phyloP scores from a whole-genome alignment of 1,284 basidiomycete genomes.

The Pholiota adiposa region DNA sequence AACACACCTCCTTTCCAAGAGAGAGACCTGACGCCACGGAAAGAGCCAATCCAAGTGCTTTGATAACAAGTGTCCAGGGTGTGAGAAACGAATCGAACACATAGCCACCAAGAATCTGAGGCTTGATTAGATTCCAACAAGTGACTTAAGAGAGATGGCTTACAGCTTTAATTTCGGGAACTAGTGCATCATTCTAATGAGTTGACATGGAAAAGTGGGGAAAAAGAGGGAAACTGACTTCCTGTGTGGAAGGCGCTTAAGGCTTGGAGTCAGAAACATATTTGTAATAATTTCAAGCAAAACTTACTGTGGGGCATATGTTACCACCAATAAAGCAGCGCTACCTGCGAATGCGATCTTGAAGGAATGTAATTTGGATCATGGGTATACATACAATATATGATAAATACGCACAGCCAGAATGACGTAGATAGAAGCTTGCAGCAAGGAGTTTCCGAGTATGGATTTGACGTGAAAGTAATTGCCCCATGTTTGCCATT shows the following conservation, averaged over 20 bases:
- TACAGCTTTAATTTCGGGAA: slow-evolving; percentile 80
- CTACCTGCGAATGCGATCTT: slow-evolving; percentile 67
- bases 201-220: slow-evolving; percentile 10
- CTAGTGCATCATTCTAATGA: slow-evolving; percentile 36
- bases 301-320: slow-evolving; percentile 72
- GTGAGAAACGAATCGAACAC: slow-evolving; percentile 72
- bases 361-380: neutral
- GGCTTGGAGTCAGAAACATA: neutral
- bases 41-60: slow-evolving; percentile 76
- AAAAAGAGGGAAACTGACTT: slow-evolving; percentile 51
- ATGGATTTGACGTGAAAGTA: slow-evolving; percentile 57
- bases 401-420: slow-evolving; percentile 55
- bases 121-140: neutral
- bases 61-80: slow-evolving; percentile 78
- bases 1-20: slow-evolving; percentile 68
- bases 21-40: slow-evolving; percentile 81
- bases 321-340: slow-evolving; percentile 66
- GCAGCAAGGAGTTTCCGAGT: slow-evolving; percentile 62
- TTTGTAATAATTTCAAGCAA: neutral
- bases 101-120: slow-evolving; percentile 73
- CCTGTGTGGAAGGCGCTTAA: slow-evolving; percentile 76
- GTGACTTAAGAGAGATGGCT: slow-evolving; percentile 24
- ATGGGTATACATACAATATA: neutral
- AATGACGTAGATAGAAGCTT: slow-evolving; percentile 64
- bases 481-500: slow-evolving; percentile 75